Evolutionary conservation across 495 filamentous ascomycete species (phyloP).

Genomic region (Penicillium cosmopolitanum): DNA sequence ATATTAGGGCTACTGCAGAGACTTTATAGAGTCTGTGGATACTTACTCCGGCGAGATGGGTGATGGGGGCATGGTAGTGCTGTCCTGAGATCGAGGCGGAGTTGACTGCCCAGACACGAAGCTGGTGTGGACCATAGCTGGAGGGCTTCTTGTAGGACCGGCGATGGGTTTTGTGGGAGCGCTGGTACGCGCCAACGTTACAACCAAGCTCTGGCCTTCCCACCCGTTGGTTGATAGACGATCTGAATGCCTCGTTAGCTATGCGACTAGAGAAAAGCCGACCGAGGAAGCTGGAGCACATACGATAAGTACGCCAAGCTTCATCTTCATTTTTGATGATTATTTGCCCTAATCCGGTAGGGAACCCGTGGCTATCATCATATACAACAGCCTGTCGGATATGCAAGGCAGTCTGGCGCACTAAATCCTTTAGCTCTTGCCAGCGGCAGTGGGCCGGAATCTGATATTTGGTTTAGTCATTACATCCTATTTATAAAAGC

Average conservation of each 20-base stretch:
- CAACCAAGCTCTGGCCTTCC: conserved; percentile 50
- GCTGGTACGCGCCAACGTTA: conserved; percentile 48
- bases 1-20: conserved; percentile 4
- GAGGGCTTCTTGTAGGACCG: conserved; percentile 47
- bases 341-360: conserved; percentile 51
- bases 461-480: conserved; percentile 22
- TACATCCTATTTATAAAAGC: not conserved
- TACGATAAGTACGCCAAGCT: conserved; percentile 52
- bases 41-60: conserved; percentile 46
- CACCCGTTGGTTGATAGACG: conserved; percentile 49
- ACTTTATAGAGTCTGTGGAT: not conserved
- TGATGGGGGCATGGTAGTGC: conserved; percentile 38
- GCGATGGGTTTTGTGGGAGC: conserved; percentile 49
- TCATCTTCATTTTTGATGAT: conserved; percentile 55
- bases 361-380: conserved; percentile 50
- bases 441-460: conserved; percentile 52
- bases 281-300: conserved; percentile 13
- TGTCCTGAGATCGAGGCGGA: conserved; percentile 36
- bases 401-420: conserved; percentile 51
- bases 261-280: not conserved
- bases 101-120: conserved; percentile 43
- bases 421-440: conserved; percentile 54
- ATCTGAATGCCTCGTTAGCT: conserved; percentile 32
- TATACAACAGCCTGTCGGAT: conserved; percentile 54
- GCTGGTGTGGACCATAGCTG: conserved; percentile 29